Conservation (phyloP, 2,329 filamentous ascomycete species). For the Fusarium torreyae region DNA sequence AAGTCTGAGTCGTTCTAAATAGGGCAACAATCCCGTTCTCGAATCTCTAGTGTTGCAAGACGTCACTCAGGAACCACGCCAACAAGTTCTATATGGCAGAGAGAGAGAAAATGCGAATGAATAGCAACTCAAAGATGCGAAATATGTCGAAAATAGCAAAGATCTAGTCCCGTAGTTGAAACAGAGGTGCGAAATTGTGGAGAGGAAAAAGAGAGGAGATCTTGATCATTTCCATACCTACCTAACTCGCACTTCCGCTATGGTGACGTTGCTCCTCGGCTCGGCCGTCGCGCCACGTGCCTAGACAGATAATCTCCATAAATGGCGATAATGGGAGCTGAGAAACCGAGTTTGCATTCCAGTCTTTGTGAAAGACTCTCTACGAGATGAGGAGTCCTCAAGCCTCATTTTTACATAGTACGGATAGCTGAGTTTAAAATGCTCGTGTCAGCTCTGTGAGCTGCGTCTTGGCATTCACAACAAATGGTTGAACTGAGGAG, state of each 20-base stretch:
- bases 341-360: constrained; percentile 20
- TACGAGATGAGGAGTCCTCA: neutral
- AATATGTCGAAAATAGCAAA: constrained; percentile 6
- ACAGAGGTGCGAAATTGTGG: constrained; percentile 10
- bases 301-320: constrained; percentile 10
- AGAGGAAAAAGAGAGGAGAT: constrained; percentile 11
- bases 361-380: neutral
- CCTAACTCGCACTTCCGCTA: constrained; percentile 13
- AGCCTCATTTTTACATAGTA: neutral
- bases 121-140: neutral
- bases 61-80: constrained; percentile 10
- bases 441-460: neutral
- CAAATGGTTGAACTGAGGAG: neutral
- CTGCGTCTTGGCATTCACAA: neutral
- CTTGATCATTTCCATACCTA: constrained; percentile 5
- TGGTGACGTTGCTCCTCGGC: constrained; percentile 26
- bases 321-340: constrained; percentile 11
- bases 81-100: neutral
- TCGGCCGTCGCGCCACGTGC: constrained; percentile 26
- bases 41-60: constrained; percentile 3
- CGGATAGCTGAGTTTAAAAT: neutral
- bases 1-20: constrained; percentile 7
- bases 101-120: too few relatives aligned
- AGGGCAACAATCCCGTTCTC: constrained; percentile 1
- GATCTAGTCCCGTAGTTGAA: neutral